Base-by-base conservation (phyloP, 352 stramenopile genomes). In the Pythium chondricola region DNA sequence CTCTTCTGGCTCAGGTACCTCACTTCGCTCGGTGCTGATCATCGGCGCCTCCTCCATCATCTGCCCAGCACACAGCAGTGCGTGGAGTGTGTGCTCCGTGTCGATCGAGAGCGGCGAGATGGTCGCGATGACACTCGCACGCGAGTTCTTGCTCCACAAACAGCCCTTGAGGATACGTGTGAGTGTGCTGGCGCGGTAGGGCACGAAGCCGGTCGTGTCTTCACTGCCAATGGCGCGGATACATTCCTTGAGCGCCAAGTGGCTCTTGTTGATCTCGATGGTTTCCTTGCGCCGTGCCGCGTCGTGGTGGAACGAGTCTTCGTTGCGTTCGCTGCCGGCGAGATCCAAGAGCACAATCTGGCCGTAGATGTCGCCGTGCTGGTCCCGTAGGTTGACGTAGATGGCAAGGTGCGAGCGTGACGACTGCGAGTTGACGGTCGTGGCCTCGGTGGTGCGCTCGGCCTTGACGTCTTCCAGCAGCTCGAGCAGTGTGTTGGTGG, bases 191-290 rank as follows among this genome's bases (percentile, higher is more conserved):
- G 71, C 57, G 2, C 82, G 67, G 50, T 88, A 92, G 20, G 80
- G 79, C 16, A 93, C 70, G 35, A 71, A 84, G 1, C 66, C 70
- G 2, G 64, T 73, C 16, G 27, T 69, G 48, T 85, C 74, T 30
- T 83, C 68, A 25, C 63, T 56, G 0, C 74, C 78, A 22, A 89
- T 70, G 14, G 83, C 83, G 6, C 78, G 69, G 43, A 94, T 74
- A 30, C 81, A 93, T 35, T 93, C 71, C 54, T 95, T 95, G 17
- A 95, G 52, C 17, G 79, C 79, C 43, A 89, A 46, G 24, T 90
- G 73, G 39, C 74, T 90, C 52, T 85, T 84, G 57, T 95, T 95
- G 63, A 95, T 93, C 46, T 90, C 76, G 20, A 83, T 81, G 1
- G 62, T 68, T 48, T 95, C 80, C 42, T 83, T 87, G 25, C 74